Conservation (phyloP, 2,329 filamentous ascomycete species). For the Penicillium sp. region DNA sequence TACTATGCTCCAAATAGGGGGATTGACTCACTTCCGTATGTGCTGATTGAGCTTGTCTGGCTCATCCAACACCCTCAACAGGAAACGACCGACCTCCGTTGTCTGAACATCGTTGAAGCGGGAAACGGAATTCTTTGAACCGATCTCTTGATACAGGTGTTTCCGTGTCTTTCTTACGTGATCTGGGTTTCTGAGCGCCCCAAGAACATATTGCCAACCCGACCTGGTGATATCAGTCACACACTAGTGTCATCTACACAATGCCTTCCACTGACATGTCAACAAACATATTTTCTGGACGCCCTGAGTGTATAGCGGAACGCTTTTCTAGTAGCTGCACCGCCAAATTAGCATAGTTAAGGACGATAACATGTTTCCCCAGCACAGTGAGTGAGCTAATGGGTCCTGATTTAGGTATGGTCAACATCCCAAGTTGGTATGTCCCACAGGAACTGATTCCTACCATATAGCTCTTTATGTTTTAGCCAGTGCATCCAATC, state of each 20-base stretch:
- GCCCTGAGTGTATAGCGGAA: constrained; percentile 23
- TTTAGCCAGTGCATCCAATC: constrained; percentile 42
- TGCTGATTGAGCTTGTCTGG: constrained; percentile 42
- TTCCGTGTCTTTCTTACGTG: constrained; percentile 44
- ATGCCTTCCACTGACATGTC: constrained; percentile 31
- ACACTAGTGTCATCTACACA: background rate
- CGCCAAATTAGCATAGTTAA: constrained; percentile 29
- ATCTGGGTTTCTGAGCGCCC: constrained; percentile 34
- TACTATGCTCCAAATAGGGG: background rate
- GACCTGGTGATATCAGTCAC: constrained; percentile 10
- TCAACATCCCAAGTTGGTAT: background rate
- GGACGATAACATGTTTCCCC: constrained; percentile 30
- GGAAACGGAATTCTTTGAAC: constrained; percentile 38
- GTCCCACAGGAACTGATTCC: background rate
- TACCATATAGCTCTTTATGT: constrained; percentile 39
- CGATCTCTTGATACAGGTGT: constrained; percentile 44
- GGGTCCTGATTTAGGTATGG: constrained; percentile 17
- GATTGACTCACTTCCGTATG: constrained; percentile 29
- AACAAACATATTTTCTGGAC: constrained; percentile 25
- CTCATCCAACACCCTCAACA: constrained; percentile 41
- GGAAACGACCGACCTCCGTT: constrained; percentile 41
- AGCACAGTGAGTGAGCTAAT: constrained; percentile 35
- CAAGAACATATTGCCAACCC: constrained; percentile 39
- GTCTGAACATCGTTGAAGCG: constrained; percentile 44
- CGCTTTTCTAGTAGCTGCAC: constrained; percentile 32